Evolutionary conservation across 345 rosid species (phyloP), one percentile per base, ranked within the genome.

Genomic region (Syzygium oleosum): DNA sequence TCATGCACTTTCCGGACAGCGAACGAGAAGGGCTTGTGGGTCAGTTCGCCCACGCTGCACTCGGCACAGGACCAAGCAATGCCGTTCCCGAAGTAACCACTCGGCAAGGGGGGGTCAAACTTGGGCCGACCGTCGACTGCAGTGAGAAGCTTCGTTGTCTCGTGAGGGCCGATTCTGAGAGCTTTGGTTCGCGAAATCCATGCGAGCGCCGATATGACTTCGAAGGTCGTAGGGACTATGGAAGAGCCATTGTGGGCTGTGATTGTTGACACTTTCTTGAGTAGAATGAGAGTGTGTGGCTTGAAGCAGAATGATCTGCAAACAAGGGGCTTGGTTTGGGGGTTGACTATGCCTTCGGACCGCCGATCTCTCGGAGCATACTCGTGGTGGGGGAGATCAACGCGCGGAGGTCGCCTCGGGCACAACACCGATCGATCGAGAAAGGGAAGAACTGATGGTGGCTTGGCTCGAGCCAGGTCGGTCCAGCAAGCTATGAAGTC

Each of bases 341-440:
- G 61, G 13, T 56, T 0, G 13, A 56, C 61, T 25, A 9, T 0
- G n/a, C 0, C 12, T 9, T 27, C 6, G 2, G 61, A 12, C n/a
- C 2, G n/a, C n/a, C 2, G 13, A 12, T 56, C 61, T 56, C 2
- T 23, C 1, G 1, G 1, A 56, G 53, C 22, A 54, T 49, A 84
- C 29, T 84, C 85, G 9, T 51, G 59, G 46, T 84, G 85, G 43
- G 85, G 85, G 53, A 84, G 2, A 53, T 84, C 58, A 3, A 84
- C 1, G 4, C 3, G 5, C 2, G 27, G 59, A 52, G 85, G 61
- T 31, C 2, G 61, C 55, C n/a, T n/a, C 0, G 59, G 12, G 21
- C 34, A 1, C 7, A 84, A 53, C 21, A 52, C 3, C 6, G 61
- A 84, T 13, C 85, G 53, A 51, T 84, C 85, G 4, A 84, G 31